Evolutionary conservation across 2,329 filamentous ascomycete genomes (phyloP).

Genomic region (Pyrenophora tritici-repentis): DNA sequence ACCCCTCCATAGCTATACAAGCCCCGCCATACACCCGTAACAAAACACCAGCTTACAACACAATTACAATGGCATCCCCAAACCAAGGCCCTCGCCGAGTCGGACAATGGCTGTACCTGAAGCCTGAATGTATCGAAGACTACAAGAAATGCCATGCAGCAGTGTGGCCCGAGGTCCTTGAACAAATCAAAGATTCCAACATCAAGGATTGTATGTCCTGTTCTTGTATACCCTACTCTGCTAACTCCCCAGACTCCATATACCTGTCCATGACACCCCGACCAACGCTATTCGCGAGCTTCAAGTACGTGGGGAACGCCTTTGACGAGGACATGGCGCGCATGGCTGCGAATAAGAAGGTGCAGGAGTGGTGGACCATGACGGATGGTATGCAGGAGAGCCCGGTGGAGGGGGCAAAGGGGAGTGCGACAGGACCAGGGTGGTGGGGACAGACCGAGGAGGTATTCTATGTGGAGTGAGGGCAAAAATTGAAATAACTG

Average conservation of each 20-base stretch:
- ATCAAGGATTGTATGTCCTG: conserved; percentile 68
- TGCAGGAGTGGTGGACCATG: conserved; percentile 80
- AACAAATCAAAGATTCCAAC: conserved; percentile 75
- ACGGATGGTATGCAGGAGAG: conserved; percentile 74
- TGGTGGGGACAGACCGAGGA: conserved; percentile 75
- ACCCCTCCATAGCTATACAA: conserved; percentile 3
- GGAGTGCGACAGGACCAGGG: conserved; percentile 40
- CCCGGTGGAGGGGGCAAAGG: conserved; percentile 57
- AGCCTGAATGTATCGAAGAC: conserved; percentile 66
- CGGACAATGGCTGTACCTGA: conserved; percentile 74
- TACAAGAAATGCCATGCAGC: conserved; percentile 76
- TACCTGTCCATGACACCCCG: conserved; percentile 67
- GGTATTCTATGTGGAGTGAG: conserved; percentile 63
- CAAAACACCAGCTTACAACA: neutral
- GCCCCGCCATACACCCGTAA: neutral
- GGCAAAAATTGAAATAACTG: neutral
- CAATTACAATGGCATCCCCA: conserved; percentile 13
- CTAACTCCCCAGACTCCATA: conserved; percentile 62
- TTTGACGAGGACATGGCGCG: conserved; percentile 75
- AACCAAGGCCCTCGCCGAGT: conserved; percentile 56
- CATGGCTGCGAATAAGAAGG: conserved; percentile 74
- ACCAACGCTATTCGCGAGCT: conserved; percentile 70
- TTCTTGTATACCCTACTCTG: neutral
- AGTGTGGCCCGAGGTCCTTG: conserved; percentile 78
- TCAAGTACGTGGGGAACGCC: conserved; percentile 78